A percentile compares a stretch with the other conserved stretches of the same genome.
Evolutionary conservation across 176 grass and related monocot species (phyloP).

Genomic region (Miscanthus lutarioriparius): DNA sequence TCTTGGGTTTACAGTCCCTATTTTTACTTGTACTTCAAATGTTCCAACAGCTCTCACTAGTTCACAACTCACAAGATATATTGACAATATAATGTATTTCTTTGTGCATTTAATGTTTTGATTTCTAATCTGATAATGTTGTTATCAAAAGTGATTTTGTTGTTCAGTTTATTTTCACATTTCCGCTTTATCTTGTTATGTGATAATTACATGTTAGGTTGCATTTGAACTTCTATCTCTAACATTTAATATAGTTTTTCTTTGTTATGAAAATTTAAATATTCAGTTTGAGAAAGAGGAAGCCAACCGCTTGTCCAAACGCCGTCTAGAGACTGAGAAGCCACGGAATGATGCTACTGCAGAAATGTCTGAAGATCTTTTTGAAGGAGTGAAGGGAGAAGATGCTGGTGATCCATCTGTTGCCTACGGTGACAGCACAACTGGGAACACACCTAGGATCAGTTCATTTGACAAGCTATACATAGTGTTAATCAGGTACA

Average conservation of each 20-base stretch:
- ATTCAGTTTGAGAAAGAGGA: slow-evolving; percentile 71
- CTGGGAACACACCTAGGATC: slow-evolving; percentile 61
- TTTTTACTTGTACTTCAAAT: slow-evolving; percentile 9
- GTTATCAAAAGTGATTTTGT: neutral
- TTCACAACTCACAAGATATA: slow-evolving; percentile 3
- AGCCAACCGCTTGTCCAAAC: slow-evolving; percentile 59
- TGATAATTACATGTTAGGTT: slow-evolving; percentile 8
- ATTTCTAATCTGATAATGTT: neutral
- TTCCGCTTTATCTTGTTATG: slow-evolving; percentile 6
- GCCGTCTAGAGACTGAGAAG: slow-evolving; percentile 56
- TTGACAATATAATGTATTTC: neutral
- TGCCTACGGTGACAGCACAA: slow-evolving; percentile 62
- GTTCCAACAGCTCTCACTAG: neutral
- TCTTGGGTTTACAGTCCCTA: neutral
- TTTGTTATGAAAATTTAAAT: slow-evolving; percentile 33
- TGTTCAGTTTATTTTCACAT: slow-evolving; percentile 12
- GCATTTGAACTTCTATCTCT: slow-evolving; percentile 5
- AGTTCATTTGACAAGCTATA: slow-evolving; percentile 73
- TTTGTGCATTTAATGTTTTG: neutral
- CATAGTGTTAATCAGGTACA: slow-evolving; percentile 82
- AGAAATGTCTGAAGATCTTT: slow-evolving; percentile 93
- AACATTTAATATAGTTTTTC: slow-evolving; percentile 8
- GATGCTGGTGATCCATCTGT: slow-evolving; percentile 62
- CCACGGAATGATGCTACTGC: slow-evolving; percentile 50
- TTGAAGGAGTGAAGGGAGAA: slow-evolving; percentile 80